These are phyloP conservation scores for Inosperma sp. DNA, from an alignment of 768 basidiomycete species.

Conservation along the genomic window DNA sequence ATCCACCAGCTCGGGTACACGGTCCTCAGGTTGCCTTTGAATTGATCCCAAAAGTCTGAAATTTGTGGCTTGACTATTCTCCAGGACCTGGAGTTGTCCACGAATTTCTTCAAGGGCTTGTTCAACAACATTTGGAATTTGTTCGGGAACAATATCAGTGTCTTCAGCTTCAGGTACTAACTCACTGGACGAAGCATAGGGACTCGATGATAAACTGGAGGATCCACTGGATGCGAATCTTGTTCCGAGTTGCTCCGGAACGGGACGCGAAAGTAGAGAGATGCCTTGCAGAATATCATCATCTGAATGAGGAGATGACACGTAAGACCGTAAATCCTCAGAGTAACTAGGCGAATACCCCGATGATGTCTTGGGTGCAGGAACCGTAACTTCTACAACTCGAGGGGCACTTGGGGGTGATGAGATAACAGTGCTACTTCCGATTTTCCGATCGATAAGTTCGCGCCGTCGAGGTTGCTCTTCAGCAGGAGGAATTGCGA, in stretches of 20 bases:
- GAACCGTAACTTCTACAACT: slow-evolving; percentile 18
- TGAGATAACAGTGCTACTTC: slow-evolving; percentile 38
- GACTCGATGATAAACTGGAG: slow-evolving; percentile 19
- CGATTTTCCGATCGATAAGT: slow-evolving; percentile 40
- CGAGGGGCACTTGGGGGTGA: slow-evolving; percentile 26
- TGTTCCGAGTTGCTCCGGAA: not conserved
- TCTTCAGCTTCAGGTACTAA: slow-evolving; percentile 17
- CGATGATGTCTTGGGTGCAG: slow-evolving; percentile 28
- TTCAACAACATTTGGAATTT: slow-evolving; percentile 32
- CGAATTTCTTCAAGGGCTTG: slow-evolving; percentile 54
- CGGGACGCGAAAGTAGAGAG: slow-evolving; percentile 1
- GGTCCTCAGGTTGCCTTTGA: slow-evolving; percentile 42
- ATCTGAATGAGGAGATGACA: slow-evolving; percentile 70
- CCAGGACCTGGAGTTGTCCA: slow-evolving; percentile 53
- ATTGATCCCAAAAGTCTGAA: slow-evolving; percentile 62
- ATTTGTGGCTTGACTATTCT: slow-evolving; percentile 57
- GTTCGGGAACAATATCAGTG: slow-evolving; percentile 35
- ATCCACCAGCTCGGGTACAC: slow-evolving; percentile 35
- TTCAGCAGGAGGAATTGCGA: not conserved
- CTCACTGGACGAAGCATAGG: slow-evolving; percentile 5
- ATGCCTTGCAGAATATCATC: slow-evolving; percentile 42
- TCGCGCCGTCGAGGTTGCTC: slow-evolving; percentile 11
- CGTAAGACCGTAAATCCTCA: slow-evolving; percentile 39
- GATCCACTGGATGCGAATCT: slow-evolving; percentile 8
- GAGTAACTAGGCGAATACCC: slow-evolving; percentile 38